Evolutionary conservation across 1,284 basidiomycete species (phyloP), one percentile per base, ranked within the genome.

Genomic region (Naganishia sp.): DNA sequence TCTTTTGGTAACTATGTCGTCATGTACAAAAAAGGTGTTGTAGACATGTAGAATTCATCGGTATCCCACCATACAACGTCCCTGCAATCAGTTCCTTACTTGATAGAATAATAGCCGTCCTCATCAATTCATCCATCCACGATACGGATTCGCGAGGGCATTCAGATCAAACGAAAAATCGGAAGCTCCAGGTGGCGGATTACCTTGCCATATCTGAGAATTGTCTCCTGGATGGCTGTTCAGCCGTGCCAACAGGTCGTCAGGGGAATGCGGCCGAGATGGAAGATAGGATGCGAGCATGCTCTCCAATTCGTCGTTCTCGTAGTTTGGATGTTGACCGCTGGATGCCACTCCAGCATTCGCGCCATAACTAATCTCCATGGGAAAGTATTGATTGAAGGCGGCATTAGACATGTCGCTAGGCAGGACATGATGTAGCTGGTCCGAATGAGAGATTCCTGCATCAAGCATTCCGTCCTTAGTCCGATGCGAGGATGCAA

Each of bases 231-330:
- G 45, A 31, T 66, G 60, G 25, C 60, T 46, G 33, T 49, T 60
- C 21, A 66, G 36, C 4, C 65, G 65, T 13, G 44, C 60, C 23
- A 60, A 39, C 4, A 66, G 43, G n/a, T 66, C 65, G 21, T 55
- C 61, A 23, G 65, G 65, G 23, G 65, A 63, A 49, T 60, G 65
- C 6, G 65, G 52, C 2, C 65, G 57, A 28, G 45, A 66, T 3
- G 68, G 68, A 60, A 69, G 39, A 46, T 66, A 69, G 18, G 65
- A 65, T 7, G 68, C 68, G 48, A 69, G 61, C 68, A 69, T 69
- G 45, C 61, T 69, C 49, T 69, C 68, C 42, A 69, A 56, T 21
- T 66, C 65, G 21, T 45, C 61, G 48, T 63, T 66, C n/a, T 68
- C 57, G 49, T 65, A 50, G 31, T 50, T 56, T 15, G 52, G 63